phyloP scores from a whole-genome alignment of 2,329 filamentous ascomycete species.

The Verticillium klebahnii region DNA sequence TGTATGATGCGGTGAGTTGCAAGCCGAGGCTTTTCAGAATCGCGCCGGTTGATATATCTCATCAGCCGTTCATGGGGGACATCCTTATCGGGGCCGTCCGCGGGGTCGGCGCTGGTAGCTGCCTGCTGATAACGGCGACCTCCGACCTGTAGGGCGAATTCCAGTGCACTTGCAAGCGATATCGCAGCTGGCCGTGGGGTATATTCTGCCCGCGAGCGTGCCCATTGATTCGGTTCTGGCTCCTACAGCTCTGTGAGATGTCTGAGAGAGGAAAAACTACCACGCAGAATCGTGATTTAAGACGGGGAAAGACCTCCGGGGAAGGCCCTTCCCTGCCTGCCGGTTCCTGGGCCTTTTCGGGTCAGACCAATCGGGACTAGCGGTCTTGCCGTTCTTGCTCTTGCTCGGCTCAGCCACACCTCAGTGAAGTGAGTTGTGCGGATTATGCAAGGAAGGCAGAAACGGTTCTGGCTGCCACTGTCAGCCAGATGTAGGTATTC shows the following conservation, averaged over 20 bases:
- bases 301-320: neutral
- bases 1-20: neutral
- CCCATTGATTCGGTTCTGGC: neutral
- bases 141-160: conserved; percentile 5
- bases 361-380: no score
- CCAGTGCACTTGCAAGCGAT: neutral
- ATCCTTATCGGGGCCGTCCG: conserved; percentile 14
- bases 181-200: neutral
- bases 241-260: neutral
- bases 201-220: neutral
- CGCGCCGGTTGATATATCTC: neutral
- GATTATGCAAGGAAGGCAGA: no score
- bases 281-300: neutral
- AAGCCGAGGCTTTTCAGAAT: neutral
- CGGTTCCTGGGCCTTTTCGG: no score
- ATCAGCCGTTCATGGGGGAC: neutral
- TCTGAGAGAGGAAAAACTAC: neutral
- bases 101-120: neutral
- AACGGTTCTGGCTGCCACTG: no score
- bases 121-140: conserved; percentile 11
- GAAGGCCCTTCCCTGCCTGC: neutral
- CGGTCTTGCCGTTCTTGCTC: no score
- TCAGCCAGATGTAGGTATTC: no score
- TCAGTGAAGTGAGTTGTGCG: no score
- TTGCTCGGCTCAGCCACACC: no score